A percentile compares a stretch with the other conserved stretches of the same genome.
Evolutionary conservation across 2,329 filamentous ascomycete genomes (phyloP).

Genomic region (Verticillium nubilum): DNA sequence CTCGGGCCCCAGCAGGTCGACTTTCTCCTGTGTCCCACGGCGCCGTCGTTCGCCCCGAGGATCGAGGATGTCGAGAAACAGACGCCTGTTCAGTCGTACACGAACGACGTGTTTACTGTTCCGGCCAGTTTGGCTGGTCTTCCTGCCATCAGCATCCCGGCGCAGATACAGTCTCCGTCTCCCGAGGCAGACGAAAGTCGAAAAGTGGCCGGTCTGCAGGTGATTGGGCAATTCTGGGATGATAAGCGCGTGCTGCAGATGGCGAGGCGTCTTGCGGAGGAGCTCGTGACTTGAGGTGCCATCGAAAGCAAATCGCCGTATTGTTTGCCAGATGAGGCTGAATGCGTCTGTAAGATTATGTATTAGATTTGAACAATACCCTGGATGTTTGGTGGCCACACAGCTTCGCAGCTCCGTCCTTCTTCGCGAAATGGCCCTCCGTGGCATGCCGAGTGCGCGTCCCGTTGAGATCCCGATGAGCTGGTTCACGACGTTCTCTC

Average conservation of each 20-base stretch:
- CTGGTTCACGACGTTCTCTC: neutral
- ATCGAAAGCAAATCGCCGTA: neutral
- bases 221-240: conserved; percentile 78
- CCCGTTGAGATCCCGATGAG: too few relatives aligned
- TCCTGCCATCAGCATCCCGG: conserved; percentile 79
- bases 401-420: neutral
- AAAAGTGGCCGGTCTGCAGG: conserved; percentile 55
- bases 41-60: conserved; percentile 67
- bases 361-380: neutral
- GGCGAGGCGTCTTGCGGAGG: conserved; percentile 39
- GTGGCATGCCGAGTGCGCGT: too few relatives aligned
- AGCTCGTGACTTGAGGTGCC: conserved; percentile 14
- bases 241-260: conserved; percentile 58
- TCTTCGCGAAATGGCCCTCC: too few relatives aligned
- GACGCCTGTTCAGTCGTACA: conserved; percentile 68
- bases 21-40: conserved; percentile 81
- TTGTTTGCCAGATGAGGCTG: neutral
- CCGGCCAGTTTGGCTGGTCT: conserved; percentile 89
- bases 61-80: conserved; percentile 52
- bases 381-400: neutral
- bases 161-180: conserved; percentile 57
- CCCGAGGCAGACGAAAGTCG: conserved; percentile 22
- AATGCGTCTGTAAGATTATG: neutral
- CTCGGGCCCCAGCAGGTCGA: conserved; percentile 65
- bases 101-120: conserved; percentile 94